A percentile compares a stretch with the other conserved stretches of the same genome.
phyloP scores from a whole-genome alignment of 192 early-diverging fungal species.

The Coemansia aciculifera region DNA sequence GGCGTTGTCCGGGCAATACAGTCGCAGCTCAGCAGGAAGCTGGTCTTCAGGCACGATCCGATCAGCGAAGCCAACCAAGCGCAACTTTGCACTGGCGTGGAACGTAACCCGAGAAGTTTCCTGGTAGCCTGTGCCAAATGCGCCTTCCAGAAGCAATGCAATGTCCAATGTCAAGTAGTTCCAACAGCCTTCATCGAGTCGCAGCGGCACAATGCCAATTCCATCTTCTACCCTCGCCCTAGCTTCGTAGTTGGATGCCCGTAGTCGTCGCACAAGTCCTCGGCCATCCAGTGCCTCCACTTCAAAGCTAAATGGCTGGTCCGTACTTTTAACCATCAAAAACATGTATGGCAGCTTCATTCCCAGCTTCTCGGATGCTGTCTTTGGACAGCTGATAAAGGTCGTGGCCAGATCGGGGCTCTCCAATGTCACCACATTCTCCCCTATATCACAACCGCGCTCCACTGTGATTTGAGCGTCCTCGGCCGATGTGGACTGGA shows the following conservation, averaged over 20 bases:
- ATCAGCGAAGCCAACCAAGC: slow-evolving; percentile 91
- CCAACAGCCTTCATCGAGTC: slow-evolving; percentile 87
- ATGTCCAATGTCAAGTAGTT: slow-evolving; percentile 94
- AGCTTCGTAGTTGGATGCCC: slow-evolving; percentile 77
- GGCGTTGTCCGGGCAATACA: slow-evolving; percentile 46
- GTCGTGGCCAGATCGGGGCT: slow-evolving; percentile 74
- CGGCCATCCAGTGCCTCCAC: slow-evolving; percentile 86
- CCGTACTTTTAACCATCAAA: slow-evolving; percentile 84
- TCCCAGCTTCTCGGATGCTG: slow-evolving; percentile 74
- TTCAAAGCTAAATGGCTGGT: slow-evolving; percentile 92
- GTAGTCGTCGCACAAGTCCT: slow-evolving; percentile 74
- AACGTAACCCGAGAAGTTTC: slow-evolving; percentile 87
- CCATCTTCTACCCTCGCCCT: slow-evolving; percentile 36
- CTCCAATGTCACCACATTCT: slow-evolving; percentile 13
- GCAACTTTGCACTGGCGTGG: slow-evolving; percentile 88
- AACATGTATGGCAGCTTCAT: slow-evolving; percentile 90
- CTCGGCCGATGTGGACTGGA: not conserved
- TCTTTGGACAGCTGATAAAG: slow-evolving; percentile 85
- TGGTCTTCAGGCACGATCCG: slow-evolving; percentile 88
- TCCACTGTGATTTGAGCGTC: not conserved
- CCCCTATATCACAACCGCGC: not conserved
- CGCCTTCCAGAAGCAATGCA: slow-evolving; percentile 79
- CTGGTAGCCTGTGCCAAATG: slow-evolving; percentile 85
- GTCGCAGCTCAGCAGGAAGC: slow-evolving; percentile 87
- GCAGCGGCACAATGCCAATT: slow-evolving; percentile 90